Percentiles rank a stretch among this genome's conserved stretches.
Evolutionary conservation across 768 basidiomycete species (phyloP).

Genomic region (Mycena indigotica): DNA sequence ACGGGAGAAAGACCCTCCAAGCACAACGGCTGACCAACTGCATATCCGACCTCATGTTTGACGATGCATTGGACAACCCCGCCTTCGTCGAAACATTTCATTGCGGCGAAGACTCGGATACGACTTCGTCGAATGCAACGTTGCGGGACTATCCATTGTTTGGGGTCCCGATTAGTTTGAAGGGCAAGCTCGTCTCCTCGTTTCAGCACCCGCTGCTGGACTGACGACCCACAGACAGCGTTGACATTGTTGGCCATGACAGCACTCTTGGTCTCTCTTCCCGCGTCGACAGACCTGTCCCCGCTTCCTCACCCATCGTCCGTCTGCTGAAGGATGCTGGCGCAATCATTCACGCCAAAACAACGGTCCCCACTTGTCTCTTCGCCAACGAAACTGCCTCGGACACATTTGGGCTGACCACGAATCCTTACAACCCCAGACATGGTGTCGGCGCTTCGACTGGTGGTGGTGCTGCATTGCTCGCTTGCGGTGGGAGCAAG

Average conservation of each 20-base stretch:
- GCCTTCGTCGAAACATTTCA: conserved; percentile 31
- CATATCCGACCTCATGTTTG: conserved; percentile 60
- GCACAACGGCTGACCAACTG: conserved; percentile 60
- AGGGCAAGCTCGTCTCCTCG: conserved; percentile 40
- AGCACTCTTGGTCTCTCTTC: conserved; percentile 62
- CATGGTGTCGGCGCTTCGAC: conserved; percentile 68
- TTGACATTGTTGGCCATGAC: conserved; percentile 58
- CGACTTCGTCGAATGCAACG: conserved; percentile 3
- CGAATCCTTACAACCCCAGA: conserved; percentile 59
- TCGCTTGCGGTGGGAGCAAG: conserved; percentile 65
- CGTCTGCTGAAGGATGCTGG: conserved; percentile 60
- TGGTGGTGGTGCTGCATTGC: conserved; percentile 67
- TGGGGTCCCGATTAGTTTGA: conserved; percentile 62
- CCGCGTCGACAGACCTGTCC: conserved; percentile 45
- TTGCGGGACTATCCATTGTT: conserved; percentile 46
- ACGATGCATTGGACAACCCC: conserved; percentile 9
- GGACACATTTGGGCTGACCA: conserved; percentile 60
- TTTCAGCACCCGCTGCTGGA: neutral
- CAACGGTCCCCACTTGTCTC: conserved; percentile 61
- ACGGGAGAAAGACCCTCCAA: conserved; percentile 50
- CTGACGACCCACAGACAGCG: conserved; percentile 28
- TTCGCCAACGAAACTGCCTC: conserved; percentile 60
- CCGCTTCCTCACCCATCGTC: conserved; percentile 52
- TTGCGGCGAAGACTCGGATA: conserved; percentile 38
- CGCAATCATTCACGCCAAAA: conserved; percentile 68